Percentiles rank a stretch among this genome's conserved stretches.
phyloP scores from a whole-genome alignment of 2,329 filamentous ascomycete species.

The Diplodia scrobiculata region DNA sequence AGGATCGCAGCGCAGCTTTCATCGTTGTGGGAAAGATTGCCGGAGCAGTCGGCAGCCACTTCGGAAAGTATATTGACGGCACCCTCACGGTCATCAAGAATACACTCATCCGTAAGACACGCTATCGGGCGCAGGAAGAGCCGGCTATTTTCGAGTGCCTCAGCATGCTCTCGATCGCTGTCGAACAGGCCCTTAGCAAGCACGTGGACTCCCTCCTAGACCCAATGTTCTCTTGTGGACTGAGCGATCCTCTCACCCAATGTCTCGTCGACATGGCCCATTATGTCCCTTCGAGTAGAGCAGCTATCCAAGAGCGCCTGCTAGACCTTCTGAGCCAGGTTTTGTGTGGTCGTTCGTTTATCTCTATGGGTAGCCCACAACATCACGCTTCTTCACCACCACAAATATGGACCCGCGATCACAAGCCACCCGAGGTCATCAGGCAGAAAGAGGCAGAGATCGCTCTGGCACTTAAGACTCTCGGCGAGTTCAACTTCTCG shows the following conservation, averaged over 20 bases:
- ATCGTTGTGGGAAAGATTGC: conserved; percentile 95
- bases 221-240: conserved; percentile 93
- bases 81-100: conserved; percentile 93
- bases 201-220: conserved; percentile 96
- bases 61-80: conserved; percentile 90
- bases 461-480: conserved; percentile 86
- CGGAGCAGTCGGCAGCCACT: conserved; percentile 92
- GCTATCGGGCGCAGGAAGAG: conserved; percentile 58
- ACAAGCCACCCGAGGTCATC: conserved; percentile 78
- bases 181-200: conserved; percentile 95
- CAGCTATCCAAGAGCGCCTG: conserved; percentile 88
- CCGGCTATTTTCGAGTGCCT: conserved; percentile 94
- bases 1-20: conserved; percentile 91
- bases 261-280: conserved; percentile 98
- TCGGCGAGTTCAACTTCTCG: conserved; percentile 93
- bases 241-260: conserved; percentile 91
- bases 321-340: conserved; percentile 94
- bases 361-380: conserved; percentile 80
- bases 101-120: conserved; percentile 78
- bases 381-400: conserved; percentile 80
- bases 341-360: conserved; percentile 87
- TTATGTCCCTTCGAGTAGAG: conserved; percentile 92
- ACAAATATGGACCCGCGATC: conserved; percentile 82
- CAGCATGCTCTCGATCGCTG: conserved; percentile 90
- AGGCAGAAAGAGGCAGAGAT: conserved; percentile 82